Base-by-base conservation (phyloP, 768 basidiomycete species). In the Phanerochaete carnosa region DNA sequence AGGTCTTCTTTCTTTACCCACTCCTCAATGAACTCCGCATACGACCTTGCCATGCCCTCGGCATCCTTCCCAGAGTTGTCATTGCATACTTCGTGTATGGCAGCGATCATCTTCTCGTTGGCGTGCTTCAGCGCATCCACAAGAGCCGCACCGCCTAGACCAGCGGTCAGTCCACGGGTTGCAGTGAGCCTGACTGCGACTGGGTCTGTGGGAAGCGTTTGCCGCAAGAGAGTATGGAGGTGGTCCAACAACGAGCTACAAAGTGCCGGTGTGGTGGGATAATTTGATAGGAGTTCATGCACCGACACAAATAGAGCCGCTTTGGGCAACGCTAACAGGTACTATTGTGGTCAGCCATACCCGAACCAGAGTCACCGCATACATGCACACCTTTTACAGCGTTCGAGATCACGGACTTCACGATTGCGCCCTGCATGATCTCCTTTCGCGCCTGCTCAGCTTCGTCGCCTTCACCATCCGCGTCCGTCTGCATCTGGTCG, bases 371-470 rank as follows among this genome's bases (percentile, higher is more conserved):
- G 33, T 7, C 11, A 19, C 39, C 8, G 39, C 19, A 43, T 43
- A 43, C 19, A 43, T 43, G 39, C 54, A 37, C 70, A 88, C 94
- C 90, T 83, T 88, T 79, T 12, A 79, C 82, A 30, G 94, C 94
- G 64, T 82, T 88, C 22, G 79, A 75, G 52, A 94, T 83, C n/a
- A 91, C 91, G 46, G 86, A 80, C 69, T 83, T 86, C 39, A 92
- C 89, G 66, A 94, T 92, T 3, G 82, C 90, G 26, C 93, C 93
- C 54, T 86, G 77, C 80, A 94, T 80, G 69, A 94, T 85, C 45
- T 82, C 82, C 67, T 77, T 77, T 54, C 89, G 79, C 22, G 89
- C 89, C 46, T 78, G 78, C 57, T 82, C 79, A 32, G 77, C 77
- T 51, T 82, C 81, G 39, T 76, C 79, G 16, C 76, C 80, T 33